Base-by-base conservation (phyloP, 805 yeast genomes). In the Kurtzmaniella fragi region DNA sequence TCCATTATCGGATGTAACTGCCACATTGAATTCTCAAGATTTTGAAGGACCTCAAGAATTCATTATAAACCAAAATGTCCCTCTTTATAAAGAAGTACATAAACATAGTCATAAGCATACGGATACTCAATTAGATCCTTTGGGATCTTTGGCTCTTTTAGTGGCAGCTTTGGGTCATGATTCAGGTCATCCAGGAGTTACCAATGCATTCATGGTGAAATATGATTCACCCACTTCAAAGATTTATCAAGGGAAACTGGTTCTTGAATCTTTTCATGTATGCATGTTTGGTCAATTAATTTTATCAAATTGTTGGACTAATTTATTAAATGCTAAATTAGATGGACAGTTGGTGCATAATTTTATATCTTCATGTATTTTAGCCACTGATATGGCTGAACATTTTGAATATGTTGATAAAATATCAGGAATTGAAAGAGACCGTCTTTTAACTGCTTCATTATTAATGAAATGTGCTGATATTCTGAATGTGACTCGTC, bases 161-260 rank as follows among this genome's bases (percentile, higher is more conserved):
- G 66, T 90, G 10, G 85, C 96, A 0, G 93, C 96, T 1, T 63
- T 90, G 32, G 98, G 98, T 38, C 99, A 93, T 63, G 99, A 93
- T 59, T 79, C 86, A 26, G 95, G 96, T 16, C 99, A 93, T 60
- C 98, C 98, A 0, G 99, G 98, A 2, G 78, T 89, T n/a, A 88
- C 95, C 11, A 87, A 88, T 58, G 76, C 78, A 28, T 79, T 88
- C 47, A 64, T 91, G 57, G 64, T 69, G 17, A 67, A 75, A 42
- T 57, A 77, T 49, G 57, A 71, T 7, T 73, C 93, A 0, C 87
- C 88, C 9, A 70, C 88, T 17, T 77, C 91, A 2, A 56, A 61
- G 39, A 51, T 77, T 12, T 90, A 77, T 62, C 68, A 78, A 35
- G 80, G 80, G 46, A 64, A 76, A 38, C 82, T 91, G 6, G 83